Base-by-base conservation (phyloP, 495 filamentous ascomycete genomes). In the Darksidea phi region DNA sequence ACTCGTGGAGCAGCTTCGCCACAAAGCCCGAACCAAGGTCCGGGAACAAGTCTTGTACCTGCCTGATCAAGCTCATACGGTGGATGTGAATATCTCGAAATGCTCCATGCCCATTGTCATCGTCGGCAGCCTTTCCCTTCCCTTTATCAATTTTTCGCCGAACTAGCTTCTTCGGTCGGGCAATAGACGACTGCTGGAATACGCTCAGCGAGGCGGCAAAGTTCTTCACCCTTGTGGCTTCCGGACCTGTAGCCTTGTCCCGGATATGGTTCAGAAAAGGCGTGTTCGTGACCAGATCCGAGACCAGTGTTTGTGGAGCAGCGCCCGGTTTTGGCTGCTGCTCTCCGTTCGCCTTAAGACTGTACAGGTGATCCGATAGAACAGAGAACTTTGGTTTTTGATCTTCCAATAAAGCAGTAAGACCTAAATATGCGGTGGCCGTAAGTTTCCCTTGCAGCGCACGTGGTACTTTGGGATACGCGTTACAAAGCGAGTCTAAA, bases 1-100 rank as follows among this genome's bases (percentile, higher is more conserved):
- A 94, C 69, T 87, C 84, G 63, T 94, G 88, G 1, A 97, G 79
- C 15, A 96, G 80, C 60, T 83, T 84, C 15, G 87, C 77, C 41
- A 97, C 75, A 72, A 96, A 97, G 4, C 82, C 88, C 6, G 88
- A 84, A 2, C 92, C 94, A 7, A 98, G 80, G 57, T 93, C 84
- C 0, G 94, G 91, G 73, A 98, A 97, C 23, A 98, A 78, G 67
- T 98, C 94, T 69, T 96, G 91, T 37, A 98, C 79, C 73, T 93
- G 89, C 6, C 85, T 86, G 48, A 97, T 82, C 25, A 92, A 82
- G 67, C 84, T 90, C 83, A 93, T 86, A 25, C 81, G 85, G 75
- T 96, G 90, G 43, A 90, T 75, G 69, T 91, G 89, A 12, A 93
- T 75, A 17, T 86, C 80, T 10, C 78, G 78, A 37, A 75, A 55